phyloP scores from a whole-genome alignment of 1,284 basidiomycete genomes.

The Cystobasidium pallidum region DNA sequence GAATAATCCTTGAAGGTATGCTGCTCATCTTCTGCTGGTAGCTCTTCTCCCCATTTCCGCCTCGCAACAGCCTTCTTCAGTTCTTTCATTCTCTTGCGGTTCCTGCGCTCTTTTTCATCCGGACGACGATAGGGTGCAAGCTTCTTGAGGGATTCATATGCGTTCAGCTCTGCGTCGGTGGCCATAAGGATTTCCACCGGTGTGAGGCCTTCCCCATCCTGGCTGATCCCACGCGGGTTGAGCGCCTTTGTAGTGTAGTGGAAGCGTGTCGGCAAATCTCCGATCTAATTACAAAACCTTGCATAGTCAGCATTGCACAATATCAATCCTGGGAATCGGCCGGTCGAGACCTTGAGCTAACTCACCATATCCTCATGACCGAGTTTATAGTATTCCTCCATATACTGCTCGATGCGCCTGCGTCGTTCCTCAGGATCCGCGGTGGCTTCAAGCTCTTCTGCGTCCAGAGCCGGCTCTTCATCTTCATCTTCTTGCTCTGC shows the following conservation, averaged over 20 bases:
- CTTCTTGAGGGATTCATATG: constrained; percentile 83
- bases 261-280: constrained; percentile 88
- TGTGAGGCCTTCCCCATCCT: constrained; percentile 70
- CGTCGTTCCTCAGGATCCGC: constrained; percentile 57
- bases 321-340: no score
- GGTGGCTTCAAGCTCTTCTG: constrained; percentile 84
- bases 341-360: constrained; percentile 30
- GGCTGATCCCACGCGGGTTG: constrained; percentile 16
- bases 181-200: constrained; percentile 89
- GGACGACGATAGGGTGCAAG: constrained; percentile 82
- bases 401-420: constrained; percentile 71
- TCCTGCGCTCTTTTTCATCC: constrained; percentile 62
- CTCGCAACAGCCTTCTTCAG: constrained; percentile 66
- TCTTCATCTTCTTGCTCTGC: constrained; percentile 49
- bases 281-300: constrained; percentile 64
- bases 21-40: constrained; percentile 48
- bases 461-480: constrained; percentile 70
- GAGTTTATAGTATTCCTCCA: constrained; percentile 85
- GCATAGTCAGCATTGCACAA: neutral
- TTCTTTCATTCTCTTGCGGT: constrained; percentile 70
- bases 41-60: constrained; percentile 60
- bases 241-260: constrained; percentile 68
- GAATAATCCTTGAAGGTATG: constrained; percentile 18
- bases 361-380: constrained; percentile 95
- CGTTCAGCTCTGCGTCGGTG: constrained; percentile 89